Conservation (phyloP, 2,329 filamentous ascomycete species). For the Fusarium buxicola region DNA sequence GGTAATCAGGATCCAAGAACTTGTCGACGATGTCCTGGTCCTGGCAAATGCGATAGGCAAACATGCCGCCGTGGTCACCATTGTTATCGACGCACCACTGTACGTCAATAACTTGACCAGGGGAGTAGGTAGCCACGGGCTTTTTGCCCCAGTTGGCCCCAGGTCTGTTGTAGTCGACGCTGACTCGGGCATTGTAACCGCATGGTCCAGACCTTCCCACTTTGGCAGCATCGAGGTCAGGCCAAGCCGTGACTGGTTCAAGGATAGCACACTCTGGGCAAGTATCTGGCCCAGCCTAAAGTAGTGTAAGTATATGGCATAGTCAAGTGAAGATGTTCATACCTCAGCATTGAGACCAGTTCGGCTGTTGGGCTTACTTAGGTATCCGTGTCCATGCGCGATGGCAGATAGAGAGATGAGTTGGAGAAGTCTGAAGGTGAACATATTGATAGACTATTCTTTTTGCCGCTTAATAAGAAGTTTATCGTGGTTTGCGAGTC, state of each 20-base stretch:
- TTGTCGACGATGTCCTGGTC: constrained; percentile 63
- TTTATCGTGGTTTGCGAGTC: neutral
- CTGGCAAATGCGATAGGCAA: constrained; percentile 65
- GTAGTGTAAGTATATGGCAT: neutral
- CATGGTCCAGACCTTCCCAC: constrained; percentile 63
- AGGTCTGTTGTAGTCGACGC: constrained; percentile 65
- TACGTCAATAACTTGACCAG: constrained; percentile 60
- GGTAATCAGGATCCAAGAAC: constrained; percentile 59
- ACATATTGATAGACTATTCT: neutral
- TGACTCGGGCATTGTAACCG: constrained; percentile 65
- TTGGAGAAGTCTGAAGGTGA: neutral
- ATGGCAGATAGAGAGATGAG: constrained; percentile 4
- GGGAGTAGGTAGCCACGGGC: constrained; percentile 57
- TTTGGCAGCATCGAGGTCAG: constrained; percentile 57
- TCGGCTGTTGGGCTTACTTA: constrained; percentile 33
- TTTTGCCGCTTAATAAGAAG: neutral
- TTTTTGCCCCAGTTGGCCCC: constrained; percentile 56
- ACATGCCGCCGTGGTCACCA: constrained; percentile 68
- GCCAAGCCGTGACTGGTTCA: constrained; percentile 64
- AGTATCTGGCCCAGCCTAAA: constrained; percentile 59
- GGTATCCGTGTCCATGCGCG: constrained; percentile 27
- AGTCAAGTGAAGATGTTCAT: rapidly evolving
- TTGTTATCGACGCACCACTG: constrained; percentile 68
- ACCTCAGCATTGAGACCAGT: constrained; percentile 35
- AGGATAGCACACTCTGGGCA: constrained; percentile 67